Conservation (phyloP, 2,329 filamentous ascomycete species). For the Xylaria sp. region DNA sequence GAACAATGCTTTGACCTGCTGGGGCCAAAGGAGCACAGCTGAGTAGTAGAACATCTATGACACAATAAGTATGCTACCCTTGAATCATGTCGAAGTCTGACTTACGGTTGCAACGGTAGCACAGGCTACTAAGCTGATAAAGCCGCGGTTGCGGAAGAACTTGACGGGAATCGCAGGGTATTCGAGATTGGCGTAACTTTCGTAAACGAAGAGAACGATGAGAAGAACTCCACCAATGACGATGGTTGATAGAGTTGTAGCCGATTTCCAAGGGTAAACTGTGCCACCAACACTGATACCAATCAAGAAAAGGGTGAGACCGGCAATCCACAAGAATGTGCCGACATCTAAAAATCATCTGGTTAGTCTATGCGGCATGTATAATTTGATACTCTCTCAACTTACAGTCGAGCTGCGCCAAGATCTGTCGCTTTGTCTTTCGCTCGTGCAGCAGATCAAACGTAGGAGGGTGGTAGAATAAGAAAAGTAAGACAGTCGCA, state of each 20-base stretch:
- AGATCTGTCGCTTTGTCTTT: slow-evolving; percentile 51
- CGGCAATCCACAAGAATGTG: slow-evolving; percentile 58
- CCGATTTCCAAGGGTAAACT: slow-evolving; percentile 57
- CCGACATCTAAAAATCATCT: slow-evolving; percentile 49
- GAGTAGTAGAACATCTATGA: slow-evolving; percentile 50
- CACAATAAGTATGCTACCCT: slow-evolving; percentile 13
- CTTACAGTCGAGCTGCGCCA: slow-evolving; percentile 54
- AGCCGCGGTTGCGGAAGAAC: slow-evolving; percentile 54
- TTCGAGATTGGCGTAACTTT: slow-evolving; percentile 51
- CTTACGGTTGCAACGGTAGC: slow-evolving; percentile 52
- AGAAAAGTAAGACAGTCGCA: slow-evolving; percentile 51
- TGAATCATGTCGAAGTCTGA: not conserved
- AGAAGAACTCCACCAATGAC: slow-evolving; percentile 51
- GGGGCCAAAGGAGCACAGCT: slow-evolving; percentile 53
- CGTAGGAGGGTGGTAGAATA: slow-evolving; percentile 57
- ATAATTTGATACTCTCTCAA: not conserved
- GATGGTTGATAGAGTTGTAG: slow-evolving; percentile 54
- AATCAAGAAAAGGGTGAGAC: slow-evolving; percentile 59
- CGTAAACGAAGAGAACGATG: slow-evolving; percentile 53
- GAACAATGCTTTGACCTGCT: slow-evolving; percentile 52
- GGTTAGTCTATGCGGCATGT: not conserved
- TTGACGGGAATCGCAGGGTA: slow-evolving; percentile 53
- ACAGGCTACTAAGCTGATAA: slow-evolving; percentile 52
- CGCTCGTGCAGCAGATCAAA: slow-evolving; percentile 55
- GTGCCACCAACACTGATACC: slow-evolving; percentile 59